Percentiles rank a stretch among this genome's conserved stretches.
phyloP scores from a whole-genome alignment of 2,329 filamentous ascomycete genomes.

The Dactylellina haptotyla region DNA sequence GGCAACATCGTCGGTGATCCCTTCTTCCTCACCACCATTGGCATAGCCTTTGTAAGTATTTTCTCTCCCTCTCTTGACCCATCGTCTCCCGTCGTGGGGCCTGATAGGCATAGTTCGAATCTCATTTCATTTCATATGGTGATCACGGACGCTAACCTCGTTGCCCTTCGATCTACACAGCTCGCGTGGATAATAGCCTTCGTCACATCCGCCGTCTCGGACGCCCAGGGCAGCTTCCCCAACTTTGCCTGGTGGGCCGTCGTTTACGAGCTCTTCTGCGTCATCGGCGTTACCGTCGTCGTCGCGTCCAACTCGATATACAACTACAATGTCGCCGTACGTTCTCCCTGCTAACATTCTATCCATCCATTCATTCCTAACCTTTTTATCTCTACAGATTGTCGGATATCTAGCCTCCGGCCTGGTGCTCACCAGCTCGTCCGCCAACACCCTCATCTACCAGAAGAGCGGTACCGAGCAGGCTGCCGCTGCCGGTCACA shows the following conservation, averaged over 20 bases:
- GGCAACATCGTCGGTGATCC: constrained; percentile 95
- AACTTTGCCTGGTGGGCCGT: constrained; percentile 93
- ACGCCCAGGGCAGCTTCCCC: constrained; percentile 71
- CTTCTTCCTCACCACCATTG: constrained; percentile 92
- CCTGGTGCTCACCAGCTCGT: constrained; percentile 84
- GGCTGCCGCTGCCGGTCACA: constrained; percentile 90
- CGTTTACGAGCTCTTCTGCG: constrained; percentile 84
- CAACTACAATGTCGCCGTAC: constrained; percentile 87
- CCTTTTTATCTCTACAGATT: constrained; percentile 65
- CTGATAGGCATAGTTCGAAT: too few species aligned
- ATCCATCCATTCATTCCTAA: constrained; percentile 1
- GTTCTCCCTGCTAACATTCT: constrained; percentile 56
- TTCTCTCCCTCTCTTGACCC: background rate
- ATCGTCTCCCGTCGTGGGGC: background rate
- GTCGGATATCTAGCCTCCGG: constrained; percentile 86
- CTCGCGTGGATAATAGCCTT: constrained; percentile 96
- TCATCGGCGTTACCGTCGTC: constrained; percentile 80
- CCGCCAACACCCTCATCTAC: constrained; percentile 88
- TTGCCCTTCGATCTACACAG: constrained; percentile 64
- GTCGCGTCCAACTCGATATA: constrained; percentile 84
- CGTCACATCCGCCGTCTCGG: constrained; percentile 81
- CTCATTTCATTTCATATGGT: background rate
- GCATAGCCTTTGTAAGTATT: constrained; percentile 82
- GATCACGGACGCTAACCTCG: too few species aligned
- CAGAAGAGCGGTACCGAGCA: constrained; percentile 76